Evolutionary conservation across 1,284 basidiomycete genomes (phyloP).

Genomic region (Pseudozyma tsukubaensis): DNA sequence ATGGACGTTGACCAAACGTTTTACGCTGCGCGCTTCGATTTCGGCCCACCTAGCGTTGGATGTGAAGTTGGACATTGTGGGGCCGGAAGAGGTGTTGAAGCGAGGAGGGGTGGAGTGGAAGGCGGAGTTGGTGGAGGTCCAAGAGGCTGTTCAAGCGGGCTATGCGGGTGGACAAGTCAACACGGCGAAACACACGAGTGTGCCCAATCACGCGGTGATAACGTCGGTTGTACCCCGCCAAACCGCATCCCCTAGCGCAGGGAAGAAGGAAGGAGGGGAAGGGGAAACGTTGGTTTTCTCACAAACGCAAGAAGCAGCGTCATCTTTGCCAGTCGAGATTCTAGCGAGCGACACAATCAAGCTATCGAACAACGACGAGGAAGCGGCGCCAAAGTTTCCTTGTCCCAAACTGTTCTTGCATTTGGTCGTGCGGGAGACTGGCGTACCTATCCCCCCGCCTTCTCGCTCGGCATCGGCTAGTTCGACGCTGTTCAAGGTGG

Average conservation of each 20-base stretch:
- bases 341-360: slow-evolving; percentile 36
- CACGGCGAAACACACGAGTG: not conserved
- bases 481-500: not conserved
- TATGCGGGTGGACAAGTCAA: not conserved
- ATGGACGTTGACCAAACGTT: slow-evolving; percentile 31
- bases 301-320: not conserved
- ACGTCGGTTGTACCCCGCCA: slow-evolving; percentile 19
- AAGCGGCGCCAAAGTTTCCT: slow-evolving; percentile 10
- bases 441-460: slow-evolving; percentile 18
- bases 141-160: not conserved
- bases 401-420: slow-evolving; percentile 33
- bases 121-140: slow-evolving; percentile 29
- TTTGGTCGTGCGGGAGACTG: slow-evolving; percentile 10
- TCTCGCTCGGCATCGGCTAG: too few relatives aligned
- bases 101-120: slow-evolving; percentile 44
- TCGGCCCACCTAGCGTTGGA: slow-evolving; percentile 34
- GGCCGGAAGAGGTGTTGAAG: slow-evolving; percentile 29
- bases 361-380: not conserved
- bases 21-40: slow-evolving; percentile 8
- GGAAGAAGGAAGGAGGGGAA: not conserved
- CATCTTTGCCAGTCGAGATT: slow-evolving; percentile 11
- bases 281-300: slow-evolving; percentile 20
- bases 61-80: slow-evolving; percentile 22
- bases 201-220: slow-evolving; percentile 31
- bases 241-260: slow-evolving; percentile 2